These are phyloP conservation scores for Metschnikowia bowlesiae DNA, from an alignment of 805 yeast genomes.

Conservation along the genomic window DNA sequence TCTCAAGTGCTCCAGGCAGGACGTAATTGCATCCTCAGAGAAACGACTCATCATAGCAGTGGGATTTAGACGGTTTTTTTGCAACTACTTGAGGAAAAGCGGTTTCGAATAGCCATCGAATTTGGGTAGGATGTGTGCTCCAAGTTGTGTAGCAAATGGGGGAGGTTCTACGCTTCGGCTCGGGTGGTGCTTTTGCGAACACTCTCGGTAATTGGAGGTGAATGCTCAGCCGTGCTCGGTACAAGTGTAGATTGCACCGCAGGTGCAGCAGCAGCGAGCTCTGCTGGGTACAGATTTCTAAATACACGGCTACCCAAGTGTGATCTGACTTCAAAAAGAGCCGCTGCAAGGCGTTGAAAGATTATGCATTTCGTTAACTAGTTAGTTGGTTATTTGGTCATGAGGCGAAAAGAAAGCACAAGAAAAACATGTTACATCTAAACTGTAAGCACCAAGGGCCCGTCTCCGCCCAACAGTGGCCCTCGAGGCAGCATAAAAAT, in stretches of 20 bases:
- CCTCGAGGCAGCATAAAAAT: constrained; percentile 1
- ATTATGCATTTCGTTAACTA: neutral
- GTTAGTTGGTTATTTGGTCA: constrained; percentile 2
- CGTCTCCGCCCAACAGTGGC: neutral
- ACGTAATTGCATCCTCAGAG: neutral
- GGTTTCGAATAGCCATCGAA: constrained; percentile 1
- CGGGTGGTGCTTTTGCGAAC: neutral
- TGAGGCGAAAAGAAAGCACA: constrained; percentile 2
- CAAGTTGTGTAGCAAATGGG: neutral
- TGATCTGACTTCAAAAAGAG: too few species aligned
- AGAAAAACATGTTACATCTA: constrained; percentile 2
- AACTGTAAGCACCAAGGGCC: neutral
- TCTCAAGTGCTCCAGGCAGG: neutral
- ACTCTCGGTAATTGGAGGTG: neutral
- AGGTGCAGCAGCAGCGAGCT: constrained; percentile 2
- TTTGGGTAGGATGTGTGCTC: neutral
- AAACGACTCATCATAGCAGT: neutral
- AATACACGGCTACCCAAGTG: too few species aligned
- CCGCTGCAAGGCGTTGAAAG: too few species aligned
- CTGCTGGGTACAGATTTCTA: neutral
- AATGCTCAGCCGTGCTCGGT: constrained; percentile 1
- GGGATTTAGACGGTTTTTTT: neutral
- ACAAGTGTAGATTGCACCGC: neutral
- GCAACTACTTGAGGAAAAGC: neutral
- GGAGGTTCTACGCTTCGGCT: neutral